Base-by-base conservation (phyloP, 1,284 basidiomycete species). In the Xanthoconium separans region DNA sequence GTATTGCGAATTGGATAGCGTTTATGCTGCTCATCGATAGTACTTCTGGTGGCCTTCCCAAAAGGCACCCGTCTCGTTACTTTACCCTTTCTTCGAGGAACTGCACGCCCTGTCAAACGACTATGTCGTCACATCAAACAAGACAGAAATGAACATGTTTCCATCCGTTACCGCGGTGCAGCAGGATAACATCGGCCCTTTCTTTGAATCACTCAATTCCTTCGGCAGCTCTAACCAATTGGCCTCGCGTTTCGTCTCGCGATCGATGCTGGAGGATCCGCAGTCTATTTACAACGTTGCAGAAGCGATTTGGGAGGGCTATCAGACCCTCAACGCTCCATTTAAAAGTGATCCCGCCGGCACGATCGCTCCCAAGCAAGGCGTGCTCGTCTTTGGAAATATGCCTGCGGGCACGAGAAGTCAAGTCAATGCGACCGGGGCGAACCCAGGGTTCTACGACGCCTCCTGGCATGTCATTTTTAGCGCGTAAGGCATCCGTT, bases 381-480 rank as follows among this genome's bases (percentile, higher is more conserved):
- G 15, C 4, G n/a, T 36, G 10, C 1, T 24, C 16, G 2, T 56
- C 27, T 49, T 55, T 30, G 42, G 24, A 2, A 29, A 27, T 3
- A 42, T 46, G 53, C 43, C 54, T 1, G 43, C 43, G n/a, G 27
- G 20, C 2, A 33, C 27, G 27, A 27, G 27, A 27, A 29, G 30
- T 2, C 13, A 29, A 8, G 31, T 45, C 9, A 36, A 55, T 10
- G 27, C 6, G 2, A 48, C 52, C 53, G 27, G 27, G 27, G 27
- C 27, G 2, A 56, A 56, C 37, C 53, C 53, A 1, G 41, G 39
- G 2, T 22, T 55, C 6, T 56, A 44, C n/a, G 33, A 47, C 2
- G 53, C 44, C 10, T 6, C 47, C 2, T 56, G 55, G 55, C 53
- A 56, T 15, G 34, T 47, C 8, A n/a, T 20, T 12, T 47, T 18